Evolutionary conservation across 1,139 yeast genomes (phyloP), one percentile per base, ranked within the genome.

Genomic region (Suzukiozyma palmioleophila): DNA sequence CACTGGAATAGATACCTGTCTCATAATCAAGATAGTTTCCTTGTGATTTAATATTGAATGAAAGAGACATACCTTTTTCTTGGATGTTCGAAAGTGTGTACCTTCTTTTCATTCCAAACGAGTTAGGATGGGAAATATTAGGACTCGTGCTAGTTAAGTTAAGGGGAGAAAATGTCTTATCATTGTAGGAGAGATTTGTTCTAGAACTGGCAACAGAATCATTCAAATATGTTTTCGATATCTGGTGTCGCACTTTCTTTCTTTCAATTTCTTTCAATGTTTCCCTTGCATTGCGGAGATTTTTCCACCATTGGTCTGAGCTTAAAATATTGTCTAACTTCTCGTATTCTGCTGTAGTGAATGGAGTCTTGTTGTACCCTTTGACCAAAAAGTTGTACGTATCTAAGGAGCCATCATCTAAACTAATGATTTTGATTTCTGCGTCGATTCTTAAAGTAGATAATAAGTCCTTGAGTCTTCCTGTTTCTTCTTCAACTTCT

Each of bases 391-490:
- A 81, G 46, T 88, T 83, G 56, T 92, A 92, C 1, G 81, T 72
- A 30, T 73, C 65, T 43, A 85, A 79, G 1, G 69, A 62, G 3
- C 83, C 86, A 35, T 70, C 69, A 44, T 73, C 77, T 33, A 92
- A 68, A 45, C 94, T 81, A 3, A 84, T 67, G 1, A 89, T 89
- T 33, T 84, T 62, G 13, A 88, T 70, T 44, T 79, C 80, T 0
- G 97, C 96, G 31, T 81, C 84, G 42, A 92, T 90, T 52, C 98
- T 73, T 40, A 92, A 69, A 21, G 81, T 82, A n/a, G 78, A 81
- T 34, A 92, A 64, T 32, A 92, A 62, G 28, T 78, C 76, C 3
- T 56, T 52, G 32, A 92, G 76, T 39, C 97, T 64, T 11, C 62
- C 61, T 27, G 62, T 61, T 53, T 92, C 98, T 39, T 84, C 89